Evolutionary conservation across 1,284 basidiomycete species (phyloP), one percentile per base, ranked within the genome.

Genomic region (Trametes sp.): DNA sequence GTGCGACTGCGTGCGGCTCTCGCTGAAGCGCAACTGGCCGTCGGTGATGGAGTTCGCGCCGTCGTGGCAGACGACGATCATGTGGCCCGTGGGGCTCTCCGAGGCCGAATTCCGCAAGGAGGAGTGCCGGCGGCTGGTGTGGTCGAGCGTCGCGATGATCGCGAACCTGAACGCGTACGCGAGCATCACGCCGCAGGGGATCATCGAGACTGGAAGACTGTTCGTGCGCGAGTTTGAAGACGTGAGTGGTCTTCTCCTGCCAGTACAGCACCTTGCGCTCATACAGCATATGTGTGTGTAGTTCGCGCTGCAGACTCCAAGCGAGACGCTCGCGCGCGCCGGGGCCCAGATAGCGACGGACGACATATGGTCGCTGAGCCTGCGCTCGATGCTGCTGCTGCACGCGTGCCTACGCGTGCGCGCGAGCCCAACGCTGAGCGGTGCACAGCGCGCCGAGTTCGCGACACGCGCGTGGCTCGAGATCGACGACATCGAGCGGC

Each of bases 301-400:
- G 90, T 89, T 86, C 70, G 81, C 84, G 0, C 72, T 91, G 24
- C 75, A 90, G 21, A 89, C 90, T 70, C 87, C 88, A 8, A 10
- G 89, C 85, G 31, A 89, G 89, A 74, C 79, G 72, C 82, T 24
- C 70, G 85, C 31, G 71, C 74, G 44, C 21, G 33, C 61, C 9
- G 61, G 64, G 11, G 31, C 28, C 19, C 54, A 65, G 35, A 58
- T 76, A n/a, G 63, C 87, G 69, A 23, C 87, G 70, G 84, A 90
- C 61, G 87, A 86, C 4, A 79, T 91, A 16, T 92, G 88, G 89
- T 87, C 87, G 7, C 75, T 92, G 49, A 84, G 87, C 70, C 83
- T 87, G 65, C 84, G 89, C 41, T 80, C 82, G 8, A 87, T 87
- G 76, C 75, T 92, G n/a, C 77, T 92, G 23, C 90, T 89, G 87